These are phyloP conservation scores for Yamadazyma blattariae DNA, from an alignment of 1,139 yeast genomes.

Conservation along the genomic window DNA sequence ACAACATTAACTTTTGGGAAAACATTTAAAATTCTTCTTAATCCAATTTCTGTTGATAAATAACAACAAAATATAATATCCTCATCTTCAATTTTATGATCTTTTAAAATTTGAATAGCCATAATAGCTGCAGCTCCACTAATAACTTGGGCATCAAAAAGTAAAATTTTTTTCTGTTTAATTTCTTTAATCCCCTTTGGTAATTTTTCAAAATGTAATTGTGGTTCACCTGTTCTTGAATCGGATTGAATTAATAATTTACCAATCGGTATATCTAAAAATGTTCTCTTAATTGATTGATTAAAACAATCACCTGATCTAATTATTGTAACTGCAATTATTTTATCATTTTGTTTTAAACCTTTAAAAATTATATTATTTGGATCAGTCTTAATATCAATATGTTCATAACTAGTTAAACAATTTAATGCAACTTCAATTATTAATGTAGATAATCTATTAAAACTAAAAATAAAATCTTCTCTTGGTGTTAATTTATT, in stretches of 20 bases:
- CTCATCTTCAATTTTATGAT: slow-evolving; percentile 66
- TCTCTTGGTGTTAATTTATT: slow-evolving; percentile 55
- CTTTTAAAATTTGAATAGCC: slow-evolving; percentile 87
- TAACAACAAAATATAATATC: slow-evolving; percentile 71
- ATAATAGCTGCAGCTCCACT: slow-evolving; percentile 94
- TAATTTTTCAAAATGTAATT: slow-evolving; percentile 71
- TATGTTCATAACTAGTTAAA: slow-evolving; percentile 22
- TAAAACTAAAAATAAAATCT: slow-evolving; percentile 83
- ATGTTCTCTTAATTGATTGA: slow-evolving; percentile 67
- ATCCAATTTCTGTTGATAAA: slow-evolving; percentile 76
- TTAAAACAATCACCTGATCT: slow-evolving; percentile 94
- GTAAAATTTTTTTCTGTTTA: slow-evolving; percentile 53
- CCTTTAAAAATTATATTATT: slow-evolving; percentile 35
- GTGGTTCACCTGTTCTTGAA: slow-evolving; percentile 88
- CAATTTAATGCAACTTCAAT: slow-evolving; percentile 66
- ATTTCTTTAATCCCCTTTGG: slow-evolving; percentile 21
- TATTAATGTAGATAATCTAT: slow-evolving; percentile 70
- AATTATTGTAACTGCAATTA: slow-evolving; percentile 75
- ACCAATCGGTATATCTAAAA: slow-evolving; percentile 79
- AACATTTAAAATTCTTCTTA: slow-evolving; percentile 71
- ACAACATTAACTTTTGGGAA: slow-evolving; percentile 68
- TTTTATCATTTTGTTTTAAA: slow-evolving; percentile 38
- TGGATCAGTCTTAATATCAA: slow-evolving; percentile 44
- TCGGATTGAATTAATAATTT: slow-evolving; percentile 86
- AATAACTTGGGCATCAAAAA: slow-evolving; percentile 84